These are phyloP conservation scores for Allium cepa DNA, from an alignment of 106 monocot genomes.

Conservation along the genomic window DNA sequence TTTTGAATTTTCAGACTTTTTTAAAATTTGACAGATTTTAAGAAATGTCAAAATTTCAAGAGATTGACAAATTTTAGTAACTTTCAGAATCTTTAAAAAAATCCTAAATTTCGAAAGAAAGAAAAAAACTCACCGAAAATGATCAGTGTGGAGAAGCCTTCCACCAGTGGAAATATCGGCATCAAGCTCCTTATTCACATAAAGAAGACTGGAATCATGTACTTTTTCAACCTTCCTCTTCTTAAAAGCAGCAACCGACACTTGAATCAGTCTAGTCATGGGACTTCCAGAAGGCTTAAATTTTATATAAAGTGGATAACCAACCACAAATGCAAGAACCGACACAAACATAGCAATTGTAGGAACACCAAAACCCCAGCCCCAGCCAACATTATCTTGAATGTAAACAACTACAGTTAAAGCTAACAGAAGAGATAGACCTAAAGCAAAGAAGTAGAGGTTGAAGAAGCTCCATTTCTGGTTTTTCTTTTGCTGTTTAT, in stretches of 20 bases:
- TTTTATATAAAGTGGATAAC: conserved; percentile 37
- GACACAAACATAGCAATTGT: conserved; percentile 25
- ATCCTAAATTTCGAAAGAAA: too few species aligned
- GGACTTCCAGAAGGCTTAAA: conserved; percentile 42
- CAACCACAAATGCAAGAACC: conserved; percentile 16
- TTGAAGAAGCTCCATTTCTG: conserved; percentile 38
- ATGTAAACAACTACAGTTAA: conserved; percentile 37
- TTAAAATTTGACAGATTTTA: too few species aligned
- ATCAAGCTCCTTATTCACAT: conserved; percentile 53
- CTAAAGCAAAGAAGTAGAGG: conserved; percentile 36
- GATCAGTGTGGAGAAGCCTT: conserved; percentile 29
- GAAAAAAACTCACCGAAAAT: conserved; percentile 15
- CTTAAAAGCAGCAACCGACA: conserved; percentile 32
- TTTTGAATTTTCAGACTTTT: too few species aligned
- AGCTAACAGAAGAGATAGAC: conserved; percentile 12
- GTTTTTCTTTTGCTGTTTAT: neutral
- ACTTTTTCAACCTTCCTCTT: conserved; percentile 30
- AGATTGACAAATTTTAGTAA: too few species aligned
- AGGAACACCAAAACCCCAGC: conserved; percentile 35
- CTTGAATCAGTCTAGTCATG: conserved; percentile 32
- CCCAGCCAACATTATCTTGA: conserved; percentile 43
- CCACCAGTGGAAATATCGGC: conserved; percentile 43
- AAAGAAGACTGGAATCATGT: conserved; percentile 16
- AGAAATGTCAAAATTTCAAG: too few species aligned
- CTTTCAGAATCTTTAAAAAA: too few species aligned